Percentiles rank a stretch among this genome's conserved stretches.
phyloP scores from a whole-genome alignment of 768 basidiomycete genomes.

The Leccinum disarticulatum region DNA sequence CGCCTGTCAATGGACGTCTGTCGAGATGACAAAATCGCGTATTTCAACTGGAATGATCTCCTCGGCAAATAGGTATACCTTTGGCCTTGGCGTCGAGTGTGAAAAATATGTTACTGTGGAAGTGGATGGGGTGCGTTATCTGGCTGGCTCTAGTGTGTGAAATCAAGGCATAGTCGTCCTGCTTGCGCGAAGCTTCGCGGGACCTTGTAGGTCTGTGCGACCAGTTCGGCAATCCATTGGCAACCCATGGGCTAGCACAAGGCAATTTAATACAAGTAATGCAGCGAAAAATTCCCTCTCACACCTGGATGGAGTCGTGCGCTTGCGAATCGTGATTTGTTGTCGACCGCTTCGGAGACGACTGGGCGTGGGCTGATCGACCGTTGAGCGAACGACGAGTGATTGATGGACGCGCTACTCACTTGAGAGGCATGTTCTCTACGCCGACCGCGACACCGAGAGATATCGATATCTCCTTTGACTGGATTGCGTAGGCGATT shows the following conservation, averaged over 20 bases:
- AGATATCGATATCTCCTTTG: slow-evolving; percentile 79
- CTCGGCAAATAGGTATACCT: too few relatives aligned
- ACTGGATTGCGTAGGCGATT: slow-evolving; percentile 80
- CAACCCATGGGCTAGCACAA: slow-evolving; percentile 78
- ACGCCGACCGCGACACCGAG: slow-evolving; percentile 83
- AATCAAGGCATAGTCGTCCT: slow-evolving; percentile 47
- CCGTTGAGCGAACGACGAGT: slow-evolving; percentile 1
- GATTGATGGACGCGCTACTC: slow-evolving; percentile 23
- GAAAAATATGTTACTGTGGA: too few relatives aligned
- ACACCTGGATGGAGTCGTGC: slow-evolving; percentile 69
- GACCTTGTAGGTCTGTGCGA: slow-evolving; percentile 73
- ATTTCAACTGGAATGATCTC: too few relatives aligned
- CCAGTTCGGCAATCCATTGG: slow-evolving; percentile 81
- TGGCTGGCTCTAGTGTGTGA: too few relatives aligned
- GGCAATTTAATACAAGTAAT: background rate
- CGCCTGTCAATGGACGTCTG: too few relatives aligned
- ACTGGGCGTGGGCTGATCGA: slow-evolving; percentile 62
- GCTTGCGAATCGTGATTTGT: slow-evolving; percentile 49
- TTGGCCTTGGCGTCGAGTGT: too few relatives aligned
- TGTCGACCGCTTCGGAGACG: slow-evolving; percentile 56
- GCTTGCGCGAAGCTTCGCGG: slow-evolving; percentile 58
- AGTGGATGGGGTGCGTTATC: too few relatives aligned
- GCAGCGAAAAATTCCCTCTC: background rate
- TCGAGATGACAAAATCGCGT: too few relatives aligned
- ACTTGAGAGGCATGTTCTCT: slow-evolving; percentile 85